A percentile compares a stretch with the other conserved stretches of the same genome.
These are phyloP conservation scores for Euphorbia celastroides DNA, from an alignment of 441 rosid species.

Conservation along the genomic window DNA sequence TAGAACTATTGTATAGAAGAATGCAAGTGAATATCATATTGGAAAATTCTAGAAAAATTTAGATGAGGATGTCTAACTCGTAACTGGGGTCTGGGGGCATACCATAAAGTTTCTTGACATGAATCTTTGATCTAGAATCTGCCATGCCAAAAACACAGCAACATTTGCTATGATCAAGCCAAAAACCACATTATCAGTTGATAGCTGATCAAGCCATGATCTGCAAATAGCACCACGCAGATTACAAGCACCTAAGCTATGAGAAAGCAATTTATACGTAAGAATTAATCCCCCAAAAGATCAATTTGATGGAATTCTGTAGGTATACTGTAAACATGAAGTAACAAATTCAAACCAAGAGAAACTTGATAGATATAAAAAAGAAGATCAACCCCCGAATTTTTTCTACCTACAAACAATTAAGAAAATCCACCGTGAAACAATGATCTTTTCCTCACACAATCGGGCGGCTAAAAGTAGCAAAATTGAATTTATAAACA, in stretches of 20 bases:
- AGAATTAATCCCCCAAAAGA: background rate
- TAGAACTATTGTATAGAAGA: background rate
- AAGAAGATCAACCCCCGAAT: background rate
- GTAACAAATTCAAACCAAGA: background rate
- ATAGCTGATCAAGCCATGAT: constrained; percentile 44
- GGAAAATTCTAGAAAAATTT: background rate
- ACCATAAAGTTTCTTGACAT: constrained; percentile 79
- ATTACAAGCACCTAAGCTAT: background rate
- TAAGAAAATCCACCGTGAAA: background rate
- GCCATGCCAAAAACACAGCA: constrained; percentile 71
- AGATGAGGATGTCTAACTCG: constrained; percentile 6
- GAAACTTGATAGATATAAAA: background rate
- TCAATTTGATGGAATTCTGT: background rate
- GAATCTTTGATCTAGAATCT: constrained; percentile 42
- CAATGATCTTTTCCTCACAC: background rate
- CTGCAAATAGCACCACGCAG: constrained; percentile 33
- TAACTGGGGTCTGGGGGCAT: constrained; percentile 24
- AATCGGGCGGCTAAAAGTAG: background rate
- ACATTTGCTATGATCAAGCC: constrained; percentile 62
- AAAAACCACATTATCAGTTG: constrained; percentile 45
- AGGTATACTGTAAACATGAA: background rate
- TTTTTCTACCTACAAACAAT: constrained; percentile 1
- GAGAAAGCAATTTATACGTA: background rate
- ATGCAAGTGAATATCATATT: background rate
- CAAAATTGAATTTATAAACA: background rate